These are phyloP conservation scores for Diplocarpon mali DNA, from an alignment of 2,329 filamentous ascomycete species.

Conservation along the genomic window DNA sequence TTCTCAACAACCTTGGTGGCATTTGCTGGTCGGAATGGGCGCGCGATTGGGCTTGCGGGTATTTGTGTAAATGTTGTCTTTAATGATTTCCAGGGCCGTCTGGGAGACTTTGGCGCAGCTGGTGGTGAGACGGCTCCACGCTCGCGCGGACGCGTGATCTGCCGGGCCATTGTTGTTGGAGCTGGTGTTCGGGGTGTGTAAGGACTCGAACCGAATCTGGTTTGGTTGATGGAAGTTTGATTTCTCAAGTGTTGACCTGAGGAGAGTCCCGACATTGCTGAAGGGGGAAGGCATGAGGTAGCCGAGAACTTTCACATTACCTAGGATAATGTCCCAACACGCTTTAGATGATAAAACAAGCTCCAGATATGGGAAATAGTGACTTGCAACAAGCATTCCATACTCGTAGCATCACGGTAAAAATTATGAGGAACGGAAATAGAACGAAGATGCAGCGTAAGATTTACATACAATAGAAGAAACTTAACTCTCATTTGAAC, in stretches of 20 bases:
- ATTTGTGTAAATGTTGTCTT: neutral
- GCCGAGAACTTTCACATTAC: neutral
- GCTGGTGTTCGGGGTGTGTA: neutral
- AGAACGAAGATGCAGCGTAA: too few species aligned
- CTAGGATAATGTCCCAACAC: neutral
- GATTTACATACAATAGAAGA: neutral
- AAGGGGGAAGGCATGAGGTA: neutral
- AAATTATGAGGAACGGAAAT: too few species aligned
- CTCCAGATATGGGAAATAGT: neutral
- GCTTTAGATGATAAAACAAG: neutral
- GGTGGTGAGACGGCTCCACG: neutral
- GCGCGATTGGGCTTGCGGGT: neutral
- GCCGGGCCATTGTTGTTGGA: slow-evolving; percentile 1
- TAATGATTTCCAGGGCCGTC: neutral
- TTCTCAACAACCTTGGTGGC: neutral
- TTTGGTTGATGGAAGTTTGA: neutral
- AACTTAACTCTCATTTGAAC: neutral
- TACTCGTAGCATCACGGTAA: too few species aligned
- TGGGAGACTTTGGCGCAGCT: neutral
- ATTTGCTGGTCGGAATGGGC: neutral
- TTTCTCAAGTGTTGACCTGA: neutral
- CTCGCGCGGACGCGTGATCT: neutral
- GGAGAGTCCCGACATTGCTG: neutral
- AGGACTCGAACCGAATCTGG: neutral
- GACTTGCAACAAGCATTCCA: too few species aligned